These are phyloP conservation scores for Pestalotiopsis sp. DNA, from an alignment of 2,329 filamentous ascomycete species.

Conservation along the genomic window DNA sequence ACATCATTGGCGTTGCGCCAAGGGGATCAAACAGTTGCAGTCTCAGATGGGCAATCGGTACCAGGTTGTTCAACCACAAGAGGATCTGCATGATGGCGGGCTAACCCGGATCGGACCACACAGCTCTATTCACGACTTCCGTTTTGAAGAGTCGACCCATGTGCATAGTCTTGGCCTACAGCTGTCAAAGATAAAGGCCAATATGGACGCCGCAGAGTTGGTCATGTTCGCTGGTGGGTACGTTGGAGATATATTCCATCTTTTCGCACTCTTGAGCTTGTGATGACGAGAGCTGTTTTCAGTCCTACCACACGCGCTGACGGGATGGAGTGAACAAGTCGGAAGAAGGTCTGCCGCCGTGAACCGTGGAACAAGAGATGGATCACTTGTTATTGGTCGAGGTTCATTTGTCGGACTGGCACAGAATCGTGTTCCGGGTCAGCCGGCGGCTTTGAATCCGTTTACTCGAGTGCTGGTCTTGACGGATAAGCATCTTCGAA, in stretches of 20 bases:
- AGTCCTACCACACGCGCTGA: background rate
- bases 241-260: background rate
- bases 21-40: slow-evolving; percentile 15
- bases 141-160: slow-evolving; percentile 1
- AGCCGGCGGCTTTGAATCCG: no score
- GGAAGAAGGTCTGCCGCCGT: background rate
- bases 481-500: no score
- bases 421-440: no score
- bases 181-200: slow-evolving; percentile 4
- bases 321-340: background rate
- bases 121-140: slow-evolving; percentile 9
- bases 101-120: slow-evolving; percentile 2
- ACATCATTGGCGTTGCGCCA: slow-evolving; percentile 1
- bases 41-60: slow-evolving; percentile 12
- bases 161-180: slow-evolving; percentile 12
- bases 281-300: background rate
- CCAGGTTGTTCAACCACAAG: slow-evolving; percentile 10
- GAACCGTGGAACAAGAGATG: background rate
- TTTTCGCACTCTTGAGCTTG: background rate
- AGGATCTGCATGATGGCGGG: background rate
- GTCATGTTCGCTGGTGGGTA: background rate
- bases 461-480: no score
- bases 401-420: background rate
- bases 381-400: background rate
- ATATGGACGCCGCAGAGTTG: background rate